Conservation (phyloP, 768 basidiomycete genomes). For the Rickenella mellea region DNA sequence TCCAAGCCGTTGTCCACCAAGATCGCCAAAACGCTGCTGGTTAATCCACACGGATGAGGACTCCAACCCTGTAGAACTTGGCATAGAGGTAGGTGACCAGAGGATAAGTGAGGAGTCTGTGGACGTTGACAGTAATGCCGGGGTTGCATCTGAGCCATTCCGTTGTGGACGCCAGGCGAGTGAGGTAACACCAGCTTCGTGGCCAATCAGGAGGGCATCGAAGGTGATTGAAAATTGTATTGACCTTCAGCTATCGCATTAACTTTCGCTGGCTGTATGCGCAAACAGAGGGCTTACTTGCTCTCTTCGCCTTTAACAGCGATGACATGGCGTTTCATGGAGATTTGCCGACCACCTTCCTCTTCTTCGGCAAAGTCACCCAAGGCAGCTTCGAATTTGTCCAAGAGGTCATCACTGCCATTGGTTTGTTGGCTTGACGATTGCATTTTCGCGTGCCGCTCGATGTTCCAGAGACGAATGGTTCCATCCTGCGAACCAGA, state of each 20-base stretch:
- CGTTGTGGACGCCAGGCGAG: slow-evolving; percentile 66
- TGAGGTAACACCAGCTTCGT: slow-evolving; percentile 87
- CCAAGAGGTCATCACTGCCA: slow-evolving; percentile 68
- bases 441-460: slow-evolving; percentile 29
- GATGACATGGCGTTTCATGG: slow-evolving; percentile 77
- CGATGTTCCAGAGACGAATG: slow-evolving; percentile 87
- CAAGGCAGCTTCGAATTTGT: slow-evolving; percentile 80
- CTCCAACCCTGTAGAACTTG: slow-evolving; percentile 21
- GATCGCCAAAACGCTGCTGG: slow-evolving; percentile 83
- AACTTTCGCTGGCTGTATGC: neutral
- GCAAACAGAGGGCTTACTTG: slow-evolving; percentile 13
- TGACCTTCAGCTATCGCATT: slow-evolving; percentile 19
- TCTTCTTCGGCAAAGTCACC: slow-evolving; percentile 61
- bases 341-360: slow-evolving; percentile 79
- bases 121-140: slow-evolving; percentile 81
- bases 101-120: slow-evolving; percentile 93
- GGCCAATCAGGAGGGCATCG: slow-evolving; percentile 92
- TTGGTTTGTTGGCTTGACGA: slow-evolving; percentile 13
- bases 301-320: slow-evolving; percentile 45
- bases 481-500: slow-evolving; percentile 95
- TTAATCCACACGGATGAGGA: slow-evolving; percentile 81
- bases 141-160: slow-evolving; percentile 13
- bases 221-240: slow-evolving; percentile 73
- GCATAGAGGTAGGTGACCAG: slow-evolving; percentile 72
- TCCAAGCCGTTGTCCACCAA: slow-evolving; percentile 83